Percentiles rank a stretch among this genome's conserved stretches.
Evolutionary conservation across 192 early-diverging fungal species (phyloP).

Genomic region (Rhizophagus clarus): DNA sequence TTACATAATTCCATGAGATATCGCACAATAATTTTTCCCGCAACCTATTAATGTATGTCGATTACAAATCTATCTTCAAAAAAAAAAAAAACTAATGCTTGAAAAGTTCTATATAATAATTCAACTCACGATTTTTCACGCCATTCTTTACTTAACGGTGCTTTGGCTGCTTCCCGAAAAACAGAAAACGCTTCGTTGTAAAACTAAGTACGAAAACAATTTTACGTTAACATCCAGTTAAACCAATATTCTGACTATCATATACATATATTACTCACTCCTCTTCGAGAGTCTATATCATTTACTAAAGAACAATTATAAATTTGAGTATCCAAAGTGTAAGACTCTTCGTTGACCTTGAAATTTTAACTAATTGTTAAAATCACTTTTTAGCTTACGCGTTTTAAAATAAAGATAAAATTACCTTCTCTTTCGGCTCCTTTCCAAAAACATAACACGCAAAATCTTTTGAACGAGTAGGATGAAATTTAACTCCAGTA

Average conservation of each 20-base stretch:
- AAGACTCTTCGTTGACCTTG: neutral
- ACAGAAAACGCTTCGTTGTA: conserved; percentile 2
- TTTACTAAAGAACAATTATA: neutral
- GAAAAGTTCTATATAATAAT: neutral
- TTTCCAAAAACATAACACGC: conserved; percentile 15
- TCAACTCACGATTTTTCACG: neutral
- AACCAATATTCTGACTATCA: neutral
- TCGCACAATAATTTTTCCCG: neutral
- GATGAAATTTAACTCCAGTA: neutral
- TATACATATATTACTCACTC: neutral
- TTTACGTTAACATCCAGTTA: neutral
- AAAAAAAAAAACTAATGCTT: neutral
- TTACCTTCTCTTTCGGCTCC: neutral
- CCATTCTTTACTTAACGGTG: neutral
- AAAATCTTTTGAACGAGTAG: neutral
- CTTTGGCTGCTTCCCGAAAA: neutral
- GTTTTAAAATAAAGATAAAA: neutral
- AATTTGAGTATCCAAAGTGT: neutral
- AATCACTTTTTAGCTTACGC: neutral
- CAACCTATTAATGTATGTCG: neutral
- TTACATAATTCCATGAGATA: neutral
- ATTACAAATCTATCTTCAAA: neutral
- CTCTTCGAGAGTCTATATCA: neutral
- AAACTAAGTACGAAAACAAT: neutral
- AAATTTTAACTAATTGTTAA: neutral